These are phyloP conservation scores for Aspergillus haitiensis DNA, from an alignment of 495 filamentous ascomycete genomes.

Conservation along the genomic window DNA sequence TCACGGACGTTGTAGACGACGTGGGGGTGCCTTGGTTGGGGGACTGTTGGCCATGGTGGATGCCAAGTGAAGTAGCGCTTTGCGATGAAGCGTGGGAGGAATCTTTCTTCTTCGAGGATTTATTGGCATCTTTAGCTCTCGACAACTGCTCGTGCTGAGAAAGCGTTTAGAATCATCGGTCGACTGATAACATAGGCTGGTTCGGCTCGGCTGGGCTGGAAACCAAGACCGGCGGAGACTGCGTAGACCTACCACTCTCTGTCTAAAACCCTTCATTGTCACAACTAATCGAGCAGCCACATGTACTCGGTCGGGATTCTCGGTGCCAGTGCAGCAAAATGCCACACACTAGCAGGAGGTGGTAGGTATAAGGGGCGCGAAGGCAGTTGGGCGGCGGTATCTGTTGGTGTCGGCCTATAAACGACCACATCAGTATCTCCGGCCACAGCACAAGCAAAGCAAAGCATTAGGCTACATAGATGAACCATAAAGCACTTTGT, in stretches of 20 bases:
- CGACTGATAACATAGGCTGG: conserved; percentile 16
- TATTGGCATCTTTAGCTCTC: conserved; percentile 87
- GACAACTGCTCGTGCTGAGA: conserved; percentile 84
- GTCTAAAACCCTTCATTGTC: conserved; percentile 97
- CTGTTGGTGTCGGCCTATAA: conserved; percentile 40
- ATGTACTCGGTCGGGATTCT: conserved; percentile 39
- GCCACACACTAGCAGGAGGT: conserved; percentile 45
- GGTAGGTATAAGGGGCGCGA: conserved; percentile 22
- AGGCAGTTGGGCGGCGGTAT: conserved; percentile 30
- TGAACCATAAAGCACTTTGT: not conserved
- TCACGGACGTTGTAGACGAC: conserved; percentile 83
- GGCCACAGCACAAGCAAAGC: conserved; percentile 19
- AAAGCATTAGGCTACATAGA: conserved; percentile 12
- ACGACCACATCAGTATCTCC: conserved; percentile 35
- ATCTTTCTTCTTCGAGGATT: conserved; percentile 90
- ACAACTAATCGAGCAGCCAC: conserved; percentile 35
- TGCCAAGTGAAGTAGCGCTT: conserved; percentile 38
- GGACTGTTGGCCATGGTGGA: conserved; percentile 56
- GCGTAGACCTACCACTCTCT: conserved; percentile 82
- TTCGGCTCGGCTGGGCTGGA: conserved; percentile 9
- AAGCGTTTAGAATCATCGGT: conserved; percentile 30
- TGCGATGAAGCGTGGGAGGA: conserved; percentile 76
- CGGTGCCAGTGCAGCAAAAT: conserved; percentile 42
- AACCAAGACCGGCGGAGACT: conserved; percentile 18
- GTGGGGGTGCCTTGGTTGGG: conserved; percentile 71